Evolutionary conservation across 768 basidiomycete species (phyloP).

Genomic region (Termitomyces sp.): DNA sequence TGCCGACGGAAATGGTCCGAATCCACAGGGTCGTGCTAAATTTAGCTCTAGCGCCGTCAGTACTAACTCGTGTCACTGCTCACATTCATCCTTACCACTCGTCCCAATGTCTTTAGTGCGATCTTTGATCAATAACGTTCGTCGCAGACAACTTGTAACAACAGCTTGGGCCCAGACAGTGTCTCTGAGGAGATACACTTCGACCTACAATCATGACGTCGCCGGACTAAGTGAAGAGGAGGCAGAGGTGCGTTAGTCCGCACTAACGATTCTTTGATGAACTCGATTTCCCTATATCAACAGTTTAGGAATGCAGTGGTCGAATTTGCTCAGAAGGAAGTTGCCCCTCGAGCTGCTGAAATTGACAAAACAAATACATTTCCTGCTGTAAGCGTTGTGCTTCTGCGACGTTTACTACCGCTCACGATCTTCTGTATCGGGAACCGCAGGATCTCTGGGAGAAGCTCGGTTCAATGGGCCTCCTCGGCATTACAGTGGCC

Average conservation of each 20-base stretch:
- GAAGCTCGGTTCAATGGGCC: constrained; percentile 88
- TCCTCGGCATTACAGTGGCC: constrained; percentile 82
- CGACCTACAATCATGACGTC: constrained; percentile 67
- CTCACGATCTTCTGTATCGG: constrained; percentile 4
- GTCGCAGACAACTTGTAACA: background rate
- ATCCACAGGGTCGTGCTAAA: background rate
- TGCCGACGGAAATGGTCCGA: constrained; percentile 18
- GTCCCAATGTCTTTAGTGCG: constrained; percentile 11
- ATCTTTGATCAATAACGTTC: constrained; percentile 2
- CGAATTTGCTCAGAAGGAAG: constrained; percentile 77
- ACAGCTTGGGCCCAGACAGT: background rate
- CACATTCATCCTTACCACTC: background rate
- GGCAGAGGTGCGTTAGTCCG: constrained; percentile 52
- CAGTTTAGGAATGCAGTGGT: constrained; percentile 80
- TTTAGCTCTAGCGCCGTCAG: background rate
- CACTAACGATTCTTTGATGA: background rate
- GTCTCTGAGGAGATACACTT: constrained; percentile 30
- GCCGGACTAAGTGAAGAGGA: constrained; percentile 80
- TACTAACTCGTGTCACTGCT: background rate
- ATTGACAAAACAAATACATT: constrained; percentile 84
- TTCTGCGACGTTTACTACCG: background rate
- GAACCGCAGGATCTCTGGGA: constrained; percentile 71
- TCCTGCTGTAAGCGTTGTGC: constrained; percentile 48
- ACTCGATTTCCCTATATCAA: background rate
- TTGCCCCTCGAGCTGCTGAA: constrained; percentile 81